phyloP scores from a whole-genome alignment of 2,329 filamentous ascomycete species.

The Botrytis paeoniae region DNA sequence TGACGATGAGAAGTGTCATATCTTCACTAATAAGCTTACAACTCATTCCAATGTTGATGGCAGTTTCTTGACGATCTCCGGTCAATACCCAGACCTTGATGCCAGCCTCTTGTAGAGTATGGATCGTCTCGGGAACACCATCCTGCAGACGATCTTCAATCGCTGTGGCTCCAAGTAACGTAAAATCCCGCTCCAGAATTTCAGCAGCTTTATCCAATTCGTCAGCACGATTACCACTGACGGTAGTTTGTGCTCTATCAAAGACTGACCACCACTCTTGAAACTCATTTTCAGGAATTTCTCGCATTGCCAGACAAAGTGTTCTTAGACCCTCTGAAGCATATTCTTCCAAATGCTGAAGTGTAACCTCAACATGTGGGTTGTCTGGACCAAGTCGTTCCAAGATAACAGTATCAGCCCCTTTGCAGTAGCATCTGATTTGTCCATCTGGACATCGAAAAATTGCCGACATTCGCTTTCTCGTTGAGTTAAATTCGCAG shows the following conservation, averaged over 20 bases:
- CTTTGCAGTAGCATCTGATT: slow-evolving; percentile 91
- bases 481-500: slow-evolving; percentile 98
- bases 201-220: slow-evolving; percentile 97
- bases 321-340: slow-evolving; percentile 94
- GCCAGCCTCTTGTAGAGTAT: slow-evolving; percentile 91
- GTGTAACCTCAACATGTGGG: slow-evolving; percentile 81
- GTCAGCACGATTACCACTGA: slow-evolving; percentile 87
- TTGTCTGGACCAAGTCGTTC: slow-evolving; percentile 84
- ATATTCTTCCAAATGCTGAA: slow-evolving; percentile 97
- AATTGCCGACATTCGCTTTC: slow-evolving; percentile 97
- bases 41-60: slow-evolving; percentile 99
- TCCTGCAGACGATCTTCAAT: slow-evolving; percentile 98
- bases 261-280: slow-evolving; percentile 83
- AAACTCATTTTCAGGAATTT: slow-evolving; percentile 86
- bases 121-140: slow-evolving; percentile 95
- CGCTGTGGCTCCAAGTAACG: slow-evolving; percentile 87
- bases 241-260: slow-evolving; percentile 83
- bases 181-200: slow-evolving; percentile 89
- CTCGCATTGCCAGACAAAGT: slow-evolving; percentile 90
- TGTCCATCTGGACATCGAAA: slow-evolving; percentile 96
- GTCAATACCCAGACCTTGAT: slow-evolving; percentile 99
- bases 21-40: slow-evolving; percentile 98
- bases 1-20: slow-evolving; percentile 96
- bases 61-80: slow-evolving; percentile 95
- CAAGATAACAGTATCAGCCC: slow-evolving; percentile 94